Conservation (phyloP, 352 stramenopile species). For the Globisporangium polare region DNA sequence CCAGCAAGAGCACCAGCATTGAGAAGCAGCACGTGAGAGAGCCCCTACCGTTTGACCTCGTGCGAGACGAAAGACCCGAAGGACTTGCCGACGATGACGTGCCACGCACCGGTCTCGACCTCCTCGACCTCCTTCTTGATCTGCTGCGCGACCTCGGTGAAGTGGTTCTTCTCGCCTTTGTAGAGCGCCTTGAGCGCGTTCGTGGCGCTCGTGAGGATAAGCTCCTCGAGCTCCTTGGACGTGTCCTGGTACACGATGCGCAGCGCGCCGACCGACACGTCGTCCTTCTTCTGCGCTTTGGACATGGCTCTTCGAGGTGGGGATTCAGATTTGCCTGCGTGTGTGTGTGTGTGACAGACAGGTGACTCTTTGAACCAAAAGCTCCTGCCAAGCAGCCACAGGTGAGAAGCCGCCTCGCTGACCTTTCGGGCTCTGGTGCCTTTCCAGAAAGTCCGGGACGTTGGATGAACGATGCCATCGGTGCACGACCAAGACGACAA, state of each 20-base stretch:
- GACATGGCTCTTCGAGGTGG: slow-evolving; percentile 35
- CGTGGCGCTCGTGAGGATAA: slow-evolving; percentile 65
- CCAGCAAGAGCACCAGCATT: background rate
- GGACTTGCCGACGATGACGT: slow-evolving; percentile 84
- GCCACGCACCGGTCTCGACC: slow-evolving; percentile 60
- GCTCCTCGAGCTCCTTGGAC: slow-evolving; percentile 63
- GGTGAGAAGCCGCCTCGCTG: background rate
- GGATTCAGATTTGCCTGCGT: background rate
- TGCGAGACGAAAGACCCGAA: slow-evolving; percentile 85
- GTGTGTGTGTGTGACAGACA: background rate
- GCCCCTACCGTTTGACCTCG: slow-evolving; percentile 85
- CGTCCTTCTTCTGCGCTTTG: slow-evolving; percentile 78
- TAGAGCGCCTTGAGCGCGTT: slow-evolving; percentile 80
- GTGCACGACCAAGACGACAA: slow-evolving; percentile 8
- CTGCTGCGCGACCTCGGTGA: slow-evolving; percentile 75
- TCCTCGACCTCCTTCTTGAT: slow-evolving; percentile 81
- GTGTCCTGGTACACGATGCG: slow-evolving; percentile 71
- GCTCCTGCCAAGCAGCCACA: too few relatives aligned
- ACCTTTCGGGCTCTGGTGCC: background rate
- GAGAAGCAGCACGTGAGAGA: too few relatives aligned
- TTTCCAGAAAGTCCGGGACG: background rate
- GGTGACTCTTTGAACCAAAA: background rate
- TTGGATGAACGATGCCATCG: background rate
- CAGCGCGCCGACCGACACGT: slow-evolving; percentile 59
- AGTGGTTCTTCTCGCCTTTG: slow-evolving; percentile 84